Evolutionary conservation across 2,329 filamentous ascomycete genomes (phyloP).

Genomic region (Botrytis paeoniae): DNA sequence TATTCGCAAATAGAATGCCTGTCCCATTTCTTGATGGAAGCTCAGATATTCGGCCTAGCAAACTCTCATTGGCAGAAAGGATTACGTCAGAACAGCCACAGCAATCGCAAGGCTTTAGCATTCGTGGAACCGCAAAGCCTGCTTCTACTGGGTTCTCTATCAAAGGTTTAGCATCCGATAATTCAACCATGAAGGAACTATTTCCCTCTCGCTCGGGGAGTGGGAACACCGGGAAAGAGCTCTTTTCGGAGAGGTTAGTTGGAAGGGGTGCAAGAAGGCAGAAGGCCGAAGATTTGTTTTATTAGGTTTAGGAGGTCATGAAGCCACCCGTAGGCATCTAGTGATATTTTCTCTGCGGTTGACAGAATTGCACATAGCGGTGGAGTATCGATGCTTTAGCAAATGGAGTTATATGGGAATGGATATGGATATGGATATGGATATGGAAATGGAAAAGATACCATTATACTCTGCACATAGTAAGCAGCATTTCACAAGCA

Average conservation of each 20-base stretch:
- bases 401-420: conserved; percentile 12
- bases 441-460: conserved; percentile 12
- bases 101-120: conserved; percentile 48
- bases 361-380: background rate
- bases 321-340: background rate
- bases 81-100: conserved; percentile 37
- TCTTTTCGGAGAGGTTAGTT: conserved; percentile 61
- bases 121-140: conserved; percentile 55
- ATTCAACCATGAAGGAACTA: conserved; percentile 57
- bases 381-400: background rate
- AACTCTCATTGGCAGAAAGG: conserved; percentile 27
- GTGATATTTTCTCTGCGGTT: background rate
- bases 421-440: background rate
- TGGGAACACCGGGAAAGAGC: conserved; percentile 63
- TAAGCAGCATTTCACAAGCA: conserved; percentile 4
- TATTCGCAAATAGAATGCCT: conserved; percentile 49
- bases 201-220: conserved; percentile 61
- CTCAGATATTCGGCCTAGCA: conserved; percentile 32
- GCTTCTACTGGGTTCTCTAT: conserved; percentile 57
- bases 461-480: conserved; percentile 5
- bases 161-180: conserved; percentile 61
- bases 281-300: conserved; percentile 71
- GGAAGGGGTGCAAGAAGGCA: conserved; percentile 58
- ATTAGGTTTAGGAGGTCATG: conserved; percentile 42
- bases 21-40: conserved; percentile 49